Evolutionary conservation across 345 rosid genomes (phyloP), one percentile per base, ranked within the genome.

Genomic region (Populus deltoides): DNA sequence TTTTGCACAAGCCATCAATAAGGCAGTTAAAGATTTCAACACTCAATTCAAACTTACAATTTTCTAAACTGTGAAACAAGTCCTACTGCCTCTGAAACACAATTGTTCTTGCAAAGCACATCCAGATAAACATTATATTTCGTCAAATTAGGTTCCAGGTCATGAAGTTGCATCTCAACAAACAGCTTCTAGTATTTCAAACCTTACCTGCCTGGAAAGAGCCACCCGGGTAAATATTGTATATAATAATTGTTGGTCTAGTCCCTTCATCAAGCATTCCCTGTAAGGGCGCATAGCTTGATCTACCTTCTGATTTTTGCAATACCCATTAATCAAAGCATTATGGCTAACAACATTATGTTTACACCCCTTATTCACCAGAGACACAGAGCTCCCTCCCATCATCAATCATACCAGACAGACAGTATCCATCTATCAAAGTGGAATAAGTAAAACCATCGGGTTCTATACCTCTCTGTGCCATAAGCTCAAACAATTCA

Each of bases 81-180:
- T 80, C 74, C 72, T 33, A 63, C 22, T 31, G 84, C 87, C 71
- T 82, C 82, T 41, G 59, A 68, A 68, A 85, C 35, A 27, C 70
- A 79, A 77, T 61, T 71, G 78, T 82, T 80, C 84, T 82, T 82
- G 78, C 84, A 82, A 22, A 79, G 83, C 51, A 83, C 81, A 4
- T 85, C 75, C 5, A 83, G 35, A 39, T 16, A 74, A 25, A 61
- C 3, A 33, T 1, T 18, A 18, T 72, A 74, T 11, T 77, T 77
- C 13, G 1, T 7, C 39, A 74, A 74, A 57, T 74, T 8, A 17
- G 79, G 66, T 41, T 24, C 70, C 20, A 70, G 43, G 20, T 33
- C 80, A 67, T 31, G 71, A 43, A 31, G 18, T 38, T 29, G 74
- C 79, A 83, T 79, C 75, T 83, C 83, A 63, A 7, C 39, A 69